These are phyloP conservation scores for Hirschioporus abietinus DNA, from an alignment of 768 basidiomycete species.

Conservation along the genomic window DNA sequence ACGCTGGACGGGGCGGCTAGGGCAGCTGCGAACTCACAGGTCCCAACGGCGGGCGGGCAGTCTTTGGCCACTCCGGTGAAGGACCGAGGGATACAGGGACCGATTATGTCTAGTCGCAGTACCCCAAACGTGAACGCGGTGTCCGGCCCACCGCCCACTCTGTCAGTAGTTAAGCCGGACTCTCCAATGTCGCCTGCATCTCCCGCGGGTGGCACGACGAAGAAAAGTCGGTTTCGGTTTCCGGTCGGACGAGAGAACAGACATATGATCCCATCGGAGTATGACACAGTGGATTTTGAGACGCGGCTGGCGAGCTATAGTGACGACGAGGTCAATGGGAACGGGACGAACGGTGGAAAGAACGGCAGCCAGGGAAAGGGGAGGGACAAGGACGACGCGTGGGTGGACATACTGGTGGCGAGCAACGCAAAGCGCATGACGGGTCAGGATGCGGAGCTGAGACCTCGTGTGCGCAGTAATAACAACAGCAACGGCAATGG, in stretches of 20 bases:
- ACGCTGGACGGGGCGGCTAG: slow-evolving; percentile 19
- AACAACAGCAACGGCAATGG: slow-evolving; percentile 73
- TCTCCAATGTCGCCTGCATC: slow-evolving; percentile 29
- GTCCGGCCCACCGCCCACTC: background rate
- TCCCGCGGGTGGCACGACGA: slow-evolving; percentile 29
- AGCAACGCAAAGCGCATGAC: slow-evolving; percentile 45
- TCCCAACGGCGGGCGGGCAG: background rate
- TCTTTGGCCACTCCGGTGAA: background rate
- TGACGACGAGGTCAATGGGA: slow-evolving; percentile 31
- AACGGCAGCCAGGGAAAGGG: slow-evolving; percentile 36
- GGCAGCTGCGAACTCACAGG: background rate
- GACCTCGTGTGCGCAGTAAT: slow-evolving; percentile 37
- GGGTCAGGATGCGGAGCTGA: slow-evolving; percentile 48
- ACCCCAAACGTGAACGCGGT: slow-evolving; percentile 7
- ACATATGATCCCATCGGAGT: slow-evolving; percentile 59
- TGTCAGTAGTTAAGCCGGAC: slow-evolving; percentile 13
- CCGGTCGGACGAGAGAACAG: slow-evolving; percentile 42
- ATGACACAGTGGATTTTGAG: slow-evolving; percentile 78
- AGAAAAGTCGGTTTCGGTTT: slow-evolving; percentile 53
- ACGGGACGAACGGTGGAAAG: slow-evolving; percentile 28
- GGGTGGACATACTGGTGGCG: slow-evolving; percentile 83
- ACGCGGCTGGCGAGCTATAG: slow-evolving; percentile 66
- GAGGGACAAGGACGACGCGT: slow-evolving; percentile 62
- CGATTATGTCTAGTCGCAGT: background rate
- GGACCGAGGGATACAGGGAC: slow-evolving; percentile 3